Conservation (phyloP, 768 basidiomycete species). For the Plicaturopsis crispa region DNA sequence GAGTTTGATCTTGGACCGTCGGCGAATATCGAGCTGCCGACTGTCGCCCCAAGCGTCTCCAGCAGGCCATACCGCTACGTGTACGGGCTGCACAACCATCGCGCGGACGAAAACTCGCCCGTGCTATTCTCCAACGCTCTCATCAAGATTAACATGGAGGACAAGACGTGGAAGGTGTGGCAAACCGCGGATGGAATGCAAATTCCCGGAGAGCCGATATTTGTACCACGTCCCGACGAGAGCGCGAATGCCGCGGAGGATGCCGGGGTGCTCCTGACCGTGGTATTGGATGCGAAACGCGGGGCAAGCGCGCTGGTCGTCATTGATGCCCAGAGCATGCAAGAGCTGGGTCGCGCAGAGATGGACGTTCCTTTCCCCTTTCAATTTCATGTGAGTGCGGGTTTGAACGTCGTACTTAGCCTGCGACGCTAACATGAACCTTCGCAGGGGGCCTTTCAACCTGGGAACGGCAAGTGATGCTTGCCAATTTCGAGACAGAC, state of each 20-base stretch:
- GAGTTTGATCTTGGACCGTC: slow-evolving; percentile 8
- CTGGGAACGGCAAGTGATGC: no score
- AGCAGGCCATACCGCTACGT: slow-evolving; percentile 24
- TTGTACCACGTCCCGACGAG: slow-evolving; percentile 24
- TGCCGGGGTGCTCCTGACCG: slow-evolving; percentile 27
- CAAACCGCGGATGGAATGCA: slow-evolving; percentile 22
- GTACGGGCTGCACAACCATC: slow-evolving; percentile 21
- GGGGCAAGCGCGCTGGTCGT: slow-evolving; percentile 27
- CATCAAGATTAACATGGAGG: slow-evolving; percentile 26
- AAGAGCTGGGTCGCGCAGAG: slow-evolving; percentile 27
- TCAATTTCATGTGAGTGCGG: slow-evolving; percentile 34
- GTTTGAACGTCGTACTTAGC: no score
- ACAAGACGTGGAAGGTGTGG: slow-evolving; percentile 8
- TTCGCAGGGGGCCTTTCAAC: no score
- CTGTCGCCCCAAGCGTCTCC: slow-evolving; percentile 22
- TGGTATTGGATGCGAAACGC: slow-evolving; percentile 24
- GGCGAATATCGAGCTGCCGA: slow-evolving; percentile 22
- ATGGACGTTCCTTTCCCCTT: slow-evolving; percentile 23
- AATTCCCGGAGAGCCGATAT: slow-evolving; percentile 29
- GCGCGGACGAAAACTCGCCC: slow-evolving; percentile 14
- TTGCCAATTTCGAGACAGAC: no score
- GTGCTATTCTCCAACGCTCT: slow-evolving; percentile 22
- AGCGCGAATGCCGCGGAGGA: slow-evolving; percentile 21
- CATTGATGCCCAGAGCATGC: slow-evolving; percentile 26
- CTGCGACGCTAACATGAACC: no score